These are phyloP conservation scores for Inosperma sp. DNA, from an alignment of 768 basidiomycete genomes.

Conservation along the genomic window DNA sequence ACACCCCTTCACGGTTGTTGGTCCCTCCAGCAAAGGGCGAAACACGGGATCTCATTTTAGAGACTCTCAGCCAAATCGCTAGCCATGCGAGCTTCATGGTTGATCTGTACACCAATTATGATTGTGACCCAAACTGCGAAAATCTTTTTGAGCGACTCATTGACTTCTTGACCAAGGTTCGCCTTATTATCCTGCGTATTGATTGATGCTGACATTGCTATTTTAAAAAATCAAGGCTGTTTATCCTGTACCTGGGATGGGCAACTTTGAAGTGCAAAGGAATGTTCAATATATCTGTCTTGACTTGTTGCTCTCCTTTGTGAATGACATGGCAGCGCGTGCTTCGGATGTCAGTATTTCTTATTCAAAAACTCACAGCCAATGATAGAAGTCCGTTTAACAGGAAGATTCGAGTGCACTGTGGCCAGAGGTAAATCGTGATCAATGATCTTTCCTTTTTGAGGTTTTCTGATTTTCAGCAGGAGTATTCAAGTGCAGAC, in stretches of 20 bases:
- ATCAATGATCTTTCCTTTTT: background rate
- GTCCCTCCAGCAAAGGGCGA: slow-evolving; percentile 80
- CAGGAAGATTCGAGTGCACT: slow-evolving; percentile 28
- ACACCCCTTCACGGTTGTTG: slow-evolving; percentile 51
- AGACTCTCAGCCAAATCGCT: slow-evolving; percentile 77
- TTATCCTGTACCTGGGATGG: slow-evolving; percentile 61
- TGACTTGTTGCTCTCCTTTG: slow-evolving; percentile 80
- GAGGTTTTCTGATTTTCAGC: slow-evolving; percentile 3
- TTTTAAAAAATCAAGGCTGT: slow-evolving; percentile 53
- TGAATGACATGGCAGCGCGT: slow-evolving; percentile 82
- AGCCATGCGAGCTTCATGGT: slow-evolving; percentile 90
- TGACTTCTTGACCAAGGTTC: slow-evolving; percentile 83
- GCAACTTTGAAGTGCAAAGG: slow-evolving; percentile 58
- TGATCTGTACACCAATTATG: slow-evolving; percentile 93
- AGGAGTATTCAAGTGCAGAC: slow-evolving; percentile 57
- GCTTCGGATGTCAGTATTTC: slow-evolving; percentile 38
- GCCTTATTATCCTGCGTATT: background rate
- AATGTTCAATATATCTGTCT: slow-evolving; percentile 84
- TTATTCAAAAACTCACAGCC: no score
- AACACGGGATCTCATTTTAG: slow-evolving; percentile 84
- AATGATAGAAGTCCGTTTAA: slow-evolving; percentile 8
- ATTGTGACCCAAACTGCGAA: slow-evolving; percentile 95
- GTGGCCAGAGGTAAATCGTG: slow-evolving; percentile 62
- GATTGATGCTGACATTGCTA: background rate
- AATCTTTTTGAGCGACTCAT: slow-evolving; percentile 89